phyloP scores from a whole-genome alignment of 495 filamentous ascomycete genomes.

The Penicillium antarcticum region DNA sequence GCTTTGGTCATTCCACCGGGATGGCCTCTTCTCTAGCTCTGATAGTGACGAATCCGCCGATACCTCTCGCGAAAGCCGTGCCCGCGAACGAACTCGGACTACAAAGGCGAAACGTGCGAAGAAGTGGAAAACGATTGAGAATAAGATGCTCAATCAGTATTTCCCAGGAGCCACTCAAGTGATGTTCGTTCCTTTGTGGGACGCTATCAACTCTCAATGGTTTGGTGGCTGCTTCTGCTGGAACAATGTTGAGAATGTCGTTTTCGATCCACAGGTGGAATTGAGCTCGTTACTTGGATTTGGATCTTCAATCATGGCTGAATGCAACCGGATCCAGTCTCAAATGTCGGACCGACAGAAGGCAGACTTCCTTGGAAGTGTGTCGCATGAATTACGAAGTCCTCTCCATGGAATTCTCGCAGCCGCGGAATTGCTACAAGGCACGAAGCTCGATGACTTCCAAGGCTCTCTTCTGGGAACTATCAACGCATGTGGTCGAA shows the following conservation, averaged over 20 bases:
- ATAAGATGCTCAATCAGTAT: conserved; percentile 33
- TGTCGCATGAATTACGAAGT: conserved; percentile 74
- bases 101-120: conserved; percentile 30
- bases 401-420: conserved; percentile 74
- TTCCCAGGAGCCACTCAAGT: conserved; percentile 43
- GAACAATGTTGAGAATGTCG: conserved; percentile 40
- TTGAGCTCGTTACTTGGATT: conserved; percentile 54
- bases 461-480: conserved; percentile 65
- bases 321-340: conserved; percentile 58
- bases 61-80: conserved; percentile 18
- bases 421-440: conserved; percentile 59
- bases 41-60: conserved; percentile 25
- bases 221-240: conserved; percentile 66
- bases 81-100: conserved; percentile 1
- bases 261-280: conserved; percentile 36
- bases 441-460: conserved; percentile 37
- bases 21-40: conserved; percentile 38
- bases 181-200: conserved; percentile 59
- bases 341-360: conserved; percentile 58
- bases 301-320: conserved; percentile 63
- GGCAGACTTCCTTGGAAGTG: conserved; percentile 69
- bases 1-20: conserved; percentile 60
- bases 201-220: conserved; percentile 62
- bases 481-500: conserved; percentile 69
- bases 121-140: conserved; percentile 37